These are phyloP conservation scores for Scenedesmus sp. DNA, from an alignment of 163 green algal genomes.

Conservation along the genomic window DNA sequence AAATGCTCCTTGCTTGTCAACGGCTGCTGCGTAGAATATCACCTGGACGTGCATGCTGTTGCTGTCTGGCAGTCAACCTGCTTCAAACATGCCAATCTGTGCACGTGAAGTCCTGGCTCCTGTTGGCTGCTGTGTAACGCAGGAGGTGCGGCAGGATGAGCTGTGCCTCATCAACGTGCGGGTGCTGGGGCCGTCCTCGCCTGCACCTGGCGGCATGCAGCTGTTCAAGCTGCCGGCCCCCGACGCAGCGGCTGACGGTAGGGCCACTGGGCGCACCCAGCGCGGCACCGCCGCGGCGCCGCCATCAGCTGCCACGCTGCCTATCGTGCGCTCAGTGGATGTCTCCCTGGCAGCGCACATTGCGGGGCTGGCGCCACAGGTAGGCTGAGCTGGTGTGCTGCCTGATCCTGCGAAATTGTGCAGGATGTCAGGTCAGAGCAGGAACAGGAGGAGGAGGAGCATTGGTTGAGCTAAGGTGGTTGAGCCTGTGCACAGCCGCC, in stretches of 20 bases:
- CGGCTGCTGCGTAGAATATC: too few relatives aligned
- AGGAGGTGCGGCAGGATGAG: constrained; percentile 36
- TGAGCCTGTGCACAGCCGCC: too few relatives aligned
- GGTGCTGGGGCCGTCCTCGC: constrained; percentile 54
- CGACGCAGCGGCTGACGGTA: not conserved
- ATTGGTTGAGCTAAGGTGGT: too few relatives aligned
- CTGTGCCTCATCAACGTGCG: constrained; percentile 63
- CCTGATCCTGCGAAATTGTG: not conserved
- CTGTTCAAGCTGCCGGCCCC: constrained; percentile 36
- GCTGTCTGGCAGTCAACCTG: not conserved
- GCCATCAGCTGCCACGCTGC: not conserved
- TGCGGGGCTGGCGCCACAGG: constrained; percentile 54
- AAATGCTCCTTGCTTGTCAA: too few relatives aligned
- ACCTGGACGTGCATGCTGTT: constrained; percentile 30
- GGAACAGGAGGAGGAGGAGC: too few relatives aligned
- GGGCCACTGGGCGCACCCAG: not conserved
- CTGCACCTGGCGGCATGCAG: constrained; percentile 44
- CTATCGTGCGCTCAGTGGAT: constrained; percentile 21
- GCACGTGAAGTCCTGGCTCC: not conserved
- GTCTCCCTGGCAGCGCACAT: constrained; percentile 55
- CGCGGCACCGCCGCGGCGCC: not conserved
- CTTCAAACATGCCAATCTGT: not conserved
- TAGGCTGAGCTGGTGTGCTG: not conserved
- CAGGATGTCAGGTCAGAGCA: not conserved
- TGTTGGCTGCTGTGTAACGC: not conserved